A percentile compares a stretch with the other conserved stretches of the same genome.
Evolutionary conservation across 805 yeast species (phyloP).

Genomic region (Schwanniomyces pseudopolymorphus): DNA sequence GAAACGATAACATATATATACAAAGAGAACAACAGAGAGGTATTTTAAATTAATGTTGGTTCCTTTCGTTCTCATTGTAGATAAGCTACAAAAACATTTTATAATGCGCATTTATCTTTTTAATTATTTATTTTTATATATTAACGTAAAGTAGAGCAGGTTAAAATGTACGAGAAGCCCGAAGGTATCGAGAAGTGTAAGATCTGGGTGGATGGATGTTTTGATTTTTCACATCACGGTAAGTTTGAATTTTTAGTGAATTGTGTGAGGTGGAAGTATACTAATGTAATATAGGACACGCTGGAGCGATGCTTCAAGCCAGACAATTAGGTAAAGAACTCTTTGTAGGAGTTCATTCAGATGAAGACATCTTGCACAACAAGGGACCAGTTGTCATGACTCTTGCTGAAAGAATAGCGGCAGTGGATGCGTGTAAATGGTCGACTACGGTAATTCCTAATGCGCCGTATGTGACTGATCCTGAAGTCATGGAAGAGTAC

Average conservation of each 20-base stretch:
- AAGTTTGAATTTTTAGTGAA: constrained; percentile 16
- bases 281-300: constrained; percentile 52
- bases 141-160: not conserved
- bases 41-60: no score
- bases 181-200: constrained; percentile 45
- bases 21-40: constrained; percentile 6
- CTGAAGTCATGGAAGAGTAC: constrained; percentile 68
- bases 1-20: not conserved
- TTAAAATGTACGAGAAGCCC: constrained; percentile 40
- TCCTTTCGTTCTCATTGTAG: not conserved
- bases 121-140: not conserved
- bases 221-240: constrained; percentile 97
- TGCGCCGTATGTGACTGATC: constrained; percentile 95
- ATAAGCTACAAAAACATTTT: not conserved
- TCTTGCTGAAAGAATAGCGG: constrained; percentile 72
- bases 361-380: constrained; percentile 75
- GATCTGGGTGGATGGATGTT: constrained; percentile 97
- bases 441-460: constrained; percentile 62
- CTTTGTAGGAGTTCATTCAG: constrained; percentile 88
- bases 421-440: constrained; percentile 93
- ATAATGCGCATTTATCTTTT: not conserved
- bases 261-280: not conserved
- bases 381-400: constrained; percentile 96
- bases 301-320: constrained; percentile 95
- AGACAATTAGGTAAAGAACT: constrained; percentile 75